Evolutionary conservation across 2,329 filamentous ascomycete species (phyloP).

Genomic region (Trichoderma simmonsii): DNA sequence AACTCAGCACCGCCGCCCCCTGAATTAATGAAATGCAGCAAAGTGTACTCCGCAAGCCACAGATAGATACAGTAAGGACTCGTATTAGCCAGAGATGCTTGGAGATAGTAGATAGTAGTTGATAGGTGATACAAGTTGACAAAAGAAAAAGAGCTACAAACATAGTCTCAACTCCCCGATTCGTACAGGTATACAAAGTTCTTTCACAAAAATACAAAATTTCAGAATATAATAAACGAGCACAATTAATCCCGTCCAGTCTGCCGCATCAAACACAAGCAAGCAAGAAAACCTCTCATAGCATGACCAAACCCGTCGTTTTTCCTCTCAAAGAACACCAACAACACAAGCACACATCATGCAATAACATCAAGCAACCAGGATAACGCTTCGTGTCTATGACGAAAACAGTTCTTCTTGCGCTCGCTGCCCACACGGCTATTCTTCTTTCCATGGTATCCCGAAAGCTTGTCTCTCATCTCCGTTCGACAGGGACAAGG

Average conservation of each 20-base stretch:
- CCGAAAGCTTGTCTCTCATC: neutral
- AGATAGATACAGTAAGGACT: too few relatives aligned
- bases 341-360: neutral
- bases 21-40: neutral
- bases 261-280: neutral
- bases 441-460: neutral
- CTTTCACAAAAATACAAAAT: neutral
- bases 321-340: neutral
- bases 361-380: neutral
- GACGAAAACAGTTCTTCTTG: neutral
- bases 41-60: neutral
- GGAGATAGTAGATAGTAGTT: too few relatives aligned
- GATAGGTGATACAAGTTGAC: neutral
- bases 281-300: neutral
- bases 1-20: constrained; percentile 6
- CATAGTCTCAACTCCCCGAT: neutral
- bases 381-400: neutral
- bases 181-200: neutral
- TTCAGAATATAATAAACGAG: neutral
- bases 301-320: neutral
- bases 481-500: neutral
- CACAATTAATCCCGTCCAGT: neutral
- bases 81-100: too few relatives aligned
- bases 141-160: neutral
- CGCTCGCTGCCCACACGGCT: neutral